phyloP scores from a whole-genome alignment of 495 filamentous ascomycete species.

The Apiosordaria backusii region DNA sequence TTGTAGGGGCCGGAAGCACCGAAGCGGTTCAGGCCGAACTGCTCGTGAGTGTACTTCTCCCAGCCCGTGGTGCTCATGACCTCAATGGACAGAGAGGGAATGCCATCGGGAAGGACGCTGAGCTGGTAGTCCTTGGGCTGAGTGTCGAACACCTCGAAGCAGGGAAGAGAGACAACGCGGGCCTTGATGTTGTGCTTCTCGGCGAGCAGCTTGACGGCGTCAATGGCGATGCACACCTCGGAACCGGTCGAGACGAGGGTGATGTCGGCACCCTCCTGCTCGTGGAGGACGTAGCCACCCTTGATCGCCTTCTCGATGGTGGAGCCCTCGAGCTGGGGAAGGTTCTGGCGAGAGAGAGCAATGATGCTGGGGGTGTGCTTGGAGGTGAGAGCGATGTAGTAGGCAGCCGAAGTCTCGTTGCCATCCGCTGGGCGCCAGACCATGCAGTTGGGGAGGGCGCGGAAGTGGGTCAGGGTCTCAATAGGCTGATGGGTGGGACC shows the following conservation, averaged over 20 bases:
- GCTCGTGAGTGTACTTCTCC: conserved; percentile 98
- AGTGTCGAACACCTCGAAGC: conserved; percentile 94
- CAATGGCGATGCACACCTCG: conserved; percentile 90
- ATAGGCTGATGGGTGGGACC: conserved; percentile 99
- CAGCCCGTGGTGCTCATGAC: conserved; percentile 90
- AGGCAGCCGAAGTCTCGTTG: conserved; percentile 96
- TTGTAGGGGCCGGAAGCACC: conserved; percentile 96
- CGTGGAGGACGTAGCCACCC: conserved; percentile 89
- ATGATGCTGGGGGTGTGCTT: conserved; percentile 90
- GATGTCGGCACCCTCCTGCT: conserved; percentile 77
- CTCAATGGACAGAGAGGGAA: conserved; percentile 91
- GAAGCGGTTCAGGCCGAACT: conserved; percentile 98
- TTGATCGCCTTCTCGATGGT: conserved; percentile 82
- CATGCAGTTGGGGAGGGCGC: conserved; percentile 98
- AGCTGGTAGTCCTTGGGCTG: conserved; percentile 93
- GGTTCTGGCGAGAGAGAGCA: conserved; percentile 95
- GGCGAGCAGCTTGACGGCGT: conserved; percentile 84
- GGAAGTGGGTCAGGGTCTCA: conserved; percentile 99
- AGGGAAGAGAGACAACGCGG: conserved; percentile 93
- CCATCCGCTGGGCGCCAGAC: conserved; percentile 99
- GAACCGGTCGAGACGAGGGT: conserved; percentile 94
- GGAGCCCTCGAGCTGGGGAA: conserved; percentile 93
- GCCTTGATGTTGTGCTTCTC: conserved; percentile 84
- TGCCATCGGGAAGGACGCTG: conserved; percentile 85
- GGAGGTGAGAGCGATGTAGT: conserved; percentile 90